Conservation (phyloP, 441 rosid species). For the Euphorbia celastroides region DNA sequence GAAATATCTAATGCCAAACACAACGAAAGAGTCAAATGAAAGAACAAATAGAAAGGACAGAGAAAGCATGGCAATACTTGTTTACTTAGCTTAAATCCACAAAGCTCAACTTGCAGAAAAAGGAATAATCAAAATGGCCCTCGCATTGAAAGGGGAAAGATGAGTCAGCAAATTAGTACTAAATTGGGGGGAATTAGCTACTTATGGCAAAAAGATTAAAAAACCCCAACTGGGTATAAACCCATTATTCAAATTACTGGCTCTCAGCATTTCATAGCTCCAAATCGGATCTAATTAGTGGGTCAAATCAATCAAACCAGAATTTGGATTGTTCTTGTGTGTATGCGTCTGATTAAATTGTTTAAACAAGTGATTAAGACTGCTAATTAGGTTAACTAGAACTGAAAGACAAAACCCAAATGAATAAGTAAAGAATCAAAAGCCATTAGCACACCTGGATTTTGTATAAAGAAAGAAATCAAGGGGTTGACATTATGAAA, state of each 20-base stretch:
- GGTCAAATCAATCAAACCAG: constrained; percentile 8
- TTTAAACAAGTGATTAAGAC: constrained; percentile 23
- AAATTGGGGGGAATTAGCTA: neutral
- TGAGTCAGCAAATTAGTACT: neutral
- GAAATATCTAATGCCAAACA: constrained; percentile 33
- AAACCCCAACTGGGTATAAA: constrained; percentile 15
- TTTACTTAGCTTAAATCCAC: constrained; percentile 24
- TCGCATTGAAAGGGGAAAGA: constrained; percentile 13
- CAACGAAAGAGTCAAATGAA: constrained; percentile 37
- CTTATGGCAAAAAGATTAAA: constrained; percentile 3
- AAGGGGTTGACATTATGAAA: neutral
- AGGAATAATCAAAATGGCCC: constrained; percentile 27
- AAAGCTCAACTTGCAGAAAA: constrained; percentile 39
- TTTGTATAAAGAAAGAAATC: constrained; percentile 19
- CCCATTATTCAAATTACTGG: constrained; percentile 14
- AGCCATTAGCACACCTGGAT: constrained; percentile 17
- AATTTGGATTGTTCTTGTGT: too few relatives aligned
- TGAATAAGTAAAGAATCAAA: constrained; percentile 8
- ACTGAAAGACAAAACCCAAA: constrained; percentile 5
- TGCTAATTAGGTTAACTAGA: constrained; percentile 3
- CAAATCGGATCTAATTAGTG: constrained; percentile 2
- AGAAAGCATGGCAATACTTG: constrained; percentile 29
- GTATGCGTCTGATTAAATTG: constrained; percentile 14
- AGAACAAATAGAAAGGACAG: constrained; percentile 45
- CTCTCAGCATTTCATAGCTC: constrained; percentile 1